Conservation (phyloP, 2,329 filamentous ascomycete genomes). For the Penicillium sumatraense region DNA sequence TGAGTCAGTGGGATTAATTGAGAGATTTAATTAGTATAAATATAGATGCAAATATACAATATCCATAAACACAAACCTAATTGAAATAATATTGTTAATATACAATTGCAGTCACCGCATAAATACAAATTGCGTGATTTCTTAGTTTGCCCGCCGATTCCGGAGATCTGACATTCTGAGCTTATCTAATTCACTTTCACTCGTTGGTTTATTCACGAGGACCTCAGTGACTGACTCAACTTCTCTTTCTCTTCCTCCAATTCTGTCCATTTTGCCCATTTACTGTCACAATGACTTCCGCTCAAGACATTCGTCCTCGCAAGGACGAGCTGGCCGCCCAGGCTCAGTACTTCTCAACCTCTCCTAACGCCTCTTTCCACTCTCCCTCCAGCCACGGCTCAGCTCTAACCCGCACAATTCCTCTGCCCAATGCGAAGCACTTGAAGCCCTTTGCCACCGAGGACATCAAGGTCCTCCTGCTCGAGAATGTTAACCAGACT, state of each 20-base stretch:
- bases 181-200: conserved; percentile 21
- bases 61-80: no score
- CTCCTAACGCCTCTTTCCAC: conserved; percentile 75
- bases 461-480: conserved; percentile 92
- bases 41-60: no score
- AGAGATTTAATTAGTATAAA: not conserved
- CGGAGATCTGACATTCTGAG: conserved; percentile 16
- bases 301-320: conserved; percentile 41
- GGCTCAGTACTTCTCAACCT: conserved; percentile 71
- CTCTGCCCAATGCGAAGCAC: conserved; percentile 65
- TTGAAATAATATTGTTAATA: no score
- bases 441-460: conserved; percentile 94
- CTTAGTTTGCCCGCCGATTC: conserved; percentile 15
- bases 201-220: no score
- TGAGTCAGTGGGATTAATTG: not conserved
- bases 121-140: not conserved
- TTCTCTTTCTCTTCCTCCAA: conserved; percentile 6
- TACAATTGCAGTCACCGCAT: no score
- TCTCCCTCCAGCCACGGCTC: conserved; percentile 69
- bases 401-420: conserved; percentile 48
- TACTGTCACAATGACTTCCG: conserved; percentile 29
- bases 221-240: no score
- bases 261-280: not conserved
- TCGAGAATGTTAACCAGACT: conserved; percentile 95
- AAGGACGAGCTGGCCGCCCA: conserved; percentile 48